Conservation (phyloP, 768 basidiomycete species). For the Tulasnella sp. region DNA sequence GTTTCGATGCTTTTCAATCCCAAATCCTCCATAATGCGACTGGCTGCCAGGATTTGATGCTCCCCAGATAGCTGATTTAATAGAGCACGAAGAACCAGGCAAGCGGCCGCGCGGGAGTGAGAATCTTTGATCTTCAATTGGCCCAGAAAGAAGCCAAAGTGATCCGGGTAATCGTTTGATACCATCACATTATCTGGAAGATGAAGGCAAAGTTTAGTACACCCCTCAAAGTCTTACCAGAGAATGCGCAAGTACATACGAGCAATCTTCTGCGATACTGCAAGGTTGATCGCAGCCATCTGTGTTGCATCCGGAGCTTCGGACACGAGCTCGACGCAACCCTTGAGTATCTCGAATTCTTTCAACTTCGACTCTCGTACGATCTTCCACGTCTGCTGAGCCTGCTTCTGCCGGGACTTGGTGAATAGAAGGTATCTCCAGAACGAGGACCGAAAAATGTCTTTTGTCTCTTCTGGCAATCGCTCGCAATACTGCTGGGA, state of each 20-base stretch:
- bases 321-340: slow-evolving; percentile 21
- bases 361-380: slow-evolving; percentile 25
- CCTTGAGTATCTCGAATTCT: slow-evolving; percentile 25
- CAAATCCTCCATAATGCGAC: slow-evolving; percentile 39
- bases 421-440: slow-evolving; percentile 70
- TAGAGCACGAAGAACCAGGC: slow-evolving; percentile 54
- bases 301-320: slow-evolving; percentile 26
- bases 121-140: slow-evolving; percentile 42
- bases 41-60: slow-evolving; percentile 46
- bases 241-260: slow-evolving; percentile 33
- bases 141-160: slow-evolving; percentile 40
- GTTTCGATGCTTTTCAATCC: slow-evolving; percentile 33
- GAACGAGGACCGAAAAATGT: slow-evolving; percentile 32
- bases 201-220: slow-evolving; percentile 1
- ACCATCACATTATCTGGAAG: slow-evolving; percentile 53
- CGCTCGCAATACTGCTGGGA: slow-evolving; percentile 33
- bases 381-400: slow-evolving; percentile 62
- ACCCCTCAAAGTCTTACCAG: not conserved
- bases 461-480: slow-evolving; percentile 26
- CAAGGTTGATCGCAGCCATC: slow-evolving; percentile 44
- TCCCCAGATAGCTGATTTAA: slow-evolving; percentile 46
- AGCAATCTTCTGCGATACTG: slow-evolving; percentile 51
- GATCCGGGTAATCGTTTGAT: slow-evolving; percentile 36
- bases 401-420: slow-evolving; percentile 56
- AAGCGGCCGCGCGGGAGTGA: slow-evolving; percentile 46